A percentile compares a stretch with the other conserved stretches of the same genome.
Conservation (phyloP, 495 filamentous ascomycete species). For the Penicillium turbatum region DNA sequence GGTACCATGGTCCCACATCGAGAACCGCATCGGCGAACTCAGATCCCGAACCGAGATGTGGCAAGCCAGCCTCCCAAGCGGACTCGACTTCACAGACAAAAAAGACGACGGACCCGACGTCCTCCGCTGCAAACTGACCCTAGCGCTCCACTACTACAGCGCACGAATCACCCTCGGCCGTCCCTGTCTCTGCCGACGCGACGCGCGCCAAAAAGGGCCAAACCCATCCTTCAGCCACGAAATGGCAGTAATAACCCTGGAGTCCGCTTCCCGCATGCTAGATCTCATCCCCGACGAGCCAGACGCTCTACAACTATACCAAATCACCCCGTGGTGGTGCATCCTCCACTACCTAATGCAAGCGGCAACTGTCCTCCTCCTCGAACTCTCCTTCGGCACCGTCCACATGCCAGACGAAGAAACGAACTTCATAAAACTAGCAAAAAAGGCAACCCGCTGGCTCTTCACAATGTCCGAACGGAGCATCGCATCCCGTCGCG, state of each 20-base stretch:
- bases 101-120: conserved; percentile 30
- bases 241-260: conserved; percentile 51
- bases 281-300: conserved; percentile 49
- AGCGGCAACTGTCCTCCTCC: conserved; percentile 54
- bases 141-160: conserved; percentile 58
- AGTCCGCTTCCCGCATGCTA: conserved; percentile 51
- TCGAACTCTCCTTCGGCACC: conserved; percentile 56
- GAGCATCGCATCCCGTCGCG: conserved; percentile 53
- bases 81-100: conserved; percentile 47
- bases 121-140: conserved; percentile 42
- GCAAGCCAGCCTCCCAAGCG: conserved; percentile 46
- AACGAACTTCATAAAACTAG: conserved; percentile 39
- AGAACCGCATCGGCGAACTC: conserved; percentile 51
- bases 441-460: conserved; percentile 55
- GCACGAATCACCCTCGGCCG: conserved; percentile 57
- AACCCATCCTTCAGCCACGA: conserved; percentile 50
- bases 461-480: conserved; percentile 49
- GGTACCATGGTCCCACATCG: conserved; percentile 56
- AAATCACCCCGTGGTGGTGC: conserved; percentile 61
- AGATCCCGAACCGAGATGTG: conserved; percentile 52
- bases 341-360: conserved; percentile 64
- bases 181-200: conserved; percentile 60
- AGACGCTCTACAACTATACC: conserved; percentile 46
- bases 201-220: conserved; percentile 39
- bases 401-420: conserved; percentile 53